Evolutionary conservation across 169 alveolate species (phyloP).

Genomic region (Hammondia hammondi): DNA sequence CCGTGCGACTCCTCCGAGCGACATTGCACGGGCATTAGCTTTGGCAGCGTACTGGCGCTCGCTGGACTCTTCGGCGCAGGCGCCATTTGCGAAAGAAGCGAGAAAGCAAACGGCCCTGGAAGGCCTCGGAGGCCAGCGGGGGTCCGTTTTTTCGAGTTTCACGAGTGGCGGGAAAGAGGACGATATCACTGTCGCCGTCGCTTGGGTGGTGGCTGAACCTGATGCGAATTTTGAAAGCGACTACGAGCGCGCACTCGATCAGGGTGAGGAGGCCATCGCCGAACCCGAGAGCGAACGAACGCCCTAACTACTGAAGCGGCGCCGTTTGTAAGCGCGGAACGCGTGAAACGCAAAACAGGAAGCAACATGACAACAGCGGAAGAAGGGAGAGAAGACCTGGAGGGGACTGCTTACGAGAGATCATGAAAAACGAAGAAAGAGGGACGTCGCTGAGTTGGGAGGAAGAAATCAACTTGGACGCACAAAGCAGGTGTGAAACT

Average conservation of each 20-base stretch:
- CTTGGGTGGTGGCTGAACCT: slow-evolving; percentile 70
- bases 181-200: slow-evolving; percentile 76
- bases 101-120: not conserved
- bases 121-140: not conserved
- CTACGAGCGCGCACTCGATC: not conserved
- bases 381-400: no score
- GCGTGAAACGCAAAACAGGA: no score
- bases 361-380: no score
- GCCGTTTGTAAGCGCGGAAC: no score
- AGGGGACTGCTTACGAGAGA: no score
- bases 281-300: not conserved
- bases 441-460: no score
- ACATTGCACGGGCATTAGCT: slow-evolving; percentile 75
- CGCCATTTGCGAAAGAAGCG: slow-evolving; percentile 56
- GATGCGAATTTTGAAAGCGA: not conserved
- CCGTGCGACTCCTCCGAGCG: slow-evolving; percentile 65
- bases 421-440: no score
- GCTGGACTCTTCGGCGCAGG: slow-evolving; percentile 71
- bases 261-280: not conserved
- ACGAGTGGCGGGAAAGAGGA: slow-evolving; percentile 75
- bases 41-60: slow-evolving; percentile 74
- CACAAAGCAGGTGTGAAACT: no score
- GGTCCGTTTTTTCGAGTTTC: not conserved
- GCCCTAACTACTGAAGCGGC: no score
- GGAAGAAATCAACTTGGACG: no score